phyloP scores from a whole-genome alignment of 352 stramenopile species.

The Phytopythium mirpurense region DNA sequence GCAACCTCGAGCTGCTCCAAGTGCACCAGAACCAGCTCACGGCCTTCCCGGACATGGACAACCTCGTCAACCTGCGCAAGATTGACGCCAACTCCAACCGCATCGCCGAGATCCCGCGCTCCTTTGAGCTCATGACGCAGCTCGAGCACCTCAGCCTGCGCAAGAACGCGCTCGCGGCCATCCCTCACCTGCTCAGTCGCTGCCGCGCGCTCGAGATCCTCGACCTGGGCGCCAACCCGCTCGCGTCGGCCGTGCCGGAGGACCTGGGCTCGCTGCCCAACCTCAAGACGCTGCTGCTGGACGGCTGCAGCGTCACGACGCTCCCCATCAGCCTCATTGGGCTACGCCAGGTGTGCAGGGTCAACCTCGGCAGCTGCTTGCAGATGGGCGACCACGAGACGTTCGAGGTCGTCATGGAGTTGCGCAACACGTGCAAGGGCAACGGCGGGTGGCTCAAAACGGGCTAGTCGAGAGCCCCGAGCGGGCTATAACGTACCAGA shows the following conservation, averaged over 20 bases:
- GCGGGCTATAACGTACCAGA: background rate
- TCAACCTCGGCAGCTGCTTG: constrained; percentile 47
- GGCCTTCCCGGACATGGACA: constrained; percentile 55
- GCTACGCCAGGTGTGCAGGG: constrained; percentile 41
- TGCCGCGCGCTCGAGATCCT: constrained; percentile 63
- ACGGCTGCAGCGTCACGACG: constrained; percentile 36
- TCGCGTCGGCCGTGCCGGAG: constrained; percentile 32
- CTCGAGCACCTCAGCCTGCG: constrained; percentile 64
- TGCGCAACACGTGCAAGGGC: constrained; percentile 37
- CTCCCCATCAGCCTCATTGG: constrained; percentile 64
- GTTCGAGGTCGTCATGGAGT: constrained; percentile 51
- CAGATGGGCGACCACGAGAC: constrained; percentile 66
- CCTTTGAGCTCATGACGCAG: constrained; percentile 46
- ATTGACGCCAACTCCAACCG: constrained; percentile 76
- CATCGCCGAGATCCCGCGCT: constrained; percentile 39
- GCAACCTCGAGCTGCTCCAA: constrained; percentile 57
- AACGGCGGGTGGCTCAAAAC: constrained; percentile 68
- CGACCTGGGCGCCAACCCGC: constrained; percentile 61
- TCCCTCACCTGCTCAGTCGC: constrained; percentile 36
- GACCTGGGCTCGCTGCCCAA: constrained; percentile 37
- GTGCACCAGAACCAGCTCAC: constrained; percentile 58
- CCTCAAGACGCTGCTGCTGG: constrained; percentile 65
- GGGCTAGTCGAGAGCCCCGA: constrained; percentile 8
- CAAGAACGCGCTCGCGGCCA: constrained; percentile 44
- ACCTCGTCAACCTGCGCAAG: constrained; percentile 57